A percentile compares a stretch with the other conserved stretches of the same genome.
phyloP scores from a whole-genome alignment of 768 basidiomycete genomes.

The Gloeophyllum trabeum region DNA sequence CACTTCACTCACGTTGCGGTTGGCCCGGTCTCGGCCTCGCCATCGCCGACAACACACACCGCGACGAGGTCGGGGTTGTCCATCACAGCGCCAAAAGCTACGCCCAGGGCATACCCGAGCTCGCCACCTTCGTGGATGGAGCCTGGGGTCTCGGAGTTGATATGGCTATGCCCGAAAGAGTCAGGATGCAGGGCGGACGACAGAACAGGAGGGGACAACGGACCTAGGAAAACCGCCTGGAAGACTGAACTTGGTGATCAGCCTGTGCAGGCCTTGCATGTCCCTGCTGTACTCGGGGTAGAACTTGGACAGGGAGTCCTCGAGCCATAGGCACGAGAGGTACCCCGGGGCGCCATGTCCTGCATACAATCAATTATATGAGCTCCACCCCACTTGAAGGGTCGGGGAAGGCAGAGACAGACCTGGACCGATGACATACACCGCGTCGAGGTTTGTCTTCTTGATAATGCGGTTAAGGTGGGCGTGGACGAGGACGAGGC shows the following conservation, averaged over 20 bases:
- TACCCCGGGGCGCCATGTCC: too few species aligned
- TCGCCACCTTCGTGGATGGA: slow-evolving; percentile 89
- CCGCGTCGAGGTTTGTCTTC: slow-evolving; percentile 16
- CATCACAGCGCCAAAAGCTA: slow-evolving; percentile 84
- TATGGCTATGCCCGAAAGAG: slow-evolving; percentile 37
- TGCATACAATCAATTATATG: too few species aligned
- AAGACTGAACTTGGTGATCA: too few species aligned
- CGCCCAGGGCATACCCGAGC: slow-evolving; percentile 79
- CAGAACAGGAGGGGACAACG: background rate
- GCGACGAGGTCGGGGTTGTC: slow-evolving; percentile 82
- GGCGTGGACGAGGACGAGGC: slow-evolving; percentile 58
- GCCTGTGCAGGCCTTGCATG: too few species aligned
- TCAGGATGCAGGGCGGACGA: slow-evolving; percentile 2
- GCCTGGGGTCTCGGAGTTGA: slow-evolving; percentile 81
- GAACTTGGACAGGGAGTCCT: too few species aligned
- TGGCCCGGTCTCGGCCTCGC: slow-evolving; percentile 76
- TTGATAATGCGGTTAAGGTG: slow-evolving; percentile 45
- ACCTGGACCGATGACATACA: slow-evolving; percentile 29
- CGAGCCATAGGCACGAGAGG: too few species aligned
- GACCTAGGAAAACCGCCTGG: too few species aligned
- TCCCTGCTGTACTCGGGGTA: too few species aligned
- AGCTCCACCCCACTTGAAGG: too few species aligned
- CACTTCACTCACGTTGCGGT: slow-evolving; percentile 42
- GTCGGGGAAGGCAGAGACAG: too few species aligned
- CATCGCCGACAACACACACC: slow-evolving; percentile 78